Conservation (phyloP, 495 filamentous ascomycete species). For the Darksidea phi region DNA sequence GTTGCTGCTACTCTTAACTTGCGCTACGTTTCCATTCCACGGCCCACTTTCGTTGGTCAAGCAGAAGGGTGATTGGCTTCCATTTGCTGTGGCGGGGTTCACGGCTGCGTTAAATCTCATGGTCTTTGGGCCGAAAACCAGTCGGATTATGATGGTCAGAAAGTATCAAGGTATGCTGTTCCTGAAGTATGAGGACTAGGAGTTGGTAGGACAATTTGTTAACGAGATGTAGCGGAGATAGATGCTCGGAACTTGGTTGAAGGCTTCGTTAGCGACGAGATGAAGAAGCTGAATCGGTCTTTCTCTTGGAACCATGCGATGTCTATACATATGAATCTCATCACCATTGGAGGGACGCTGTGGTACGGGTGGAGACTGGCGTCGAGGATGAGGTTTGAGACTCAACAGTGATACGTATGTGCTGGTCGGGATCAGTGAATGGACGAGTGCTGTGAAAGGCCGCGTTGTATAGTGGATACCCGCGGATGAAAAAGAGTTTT, state of each 20-base stretch:
- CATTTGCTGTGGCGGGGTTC: slow-evolving; percentile 45
- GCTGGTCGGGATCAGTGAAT: no score
- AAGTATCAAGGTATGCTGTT: slow-evolving; percentile 44
- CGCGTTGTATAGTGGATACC: no score
- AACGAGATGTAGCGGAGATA: not conserved
- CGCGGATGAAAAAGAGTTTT: no score
- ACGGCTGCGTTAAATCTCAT: slow-evolving; percentile 51
- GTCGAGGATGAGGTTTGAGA: slow-evolving; percentile 25
- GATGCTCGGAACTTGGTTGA: not conserved
- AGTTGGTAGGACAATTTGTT: not conserved
- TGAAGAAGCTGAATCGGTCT: slow-evolving; percentile 44
- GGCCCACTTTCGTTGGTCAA: slow-evolving; percentile 44
- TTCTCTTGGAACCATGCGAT: slow-evolving; percentile 56
- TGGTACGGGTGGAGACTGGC: slow-evolving; percentile 54
- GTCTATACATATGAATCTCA: slow-evolving; percentile 56
- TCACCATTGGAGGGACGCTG: slow-evolving; percentile 51
- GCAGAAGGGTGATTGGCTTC: slow-evolving; percentile 41
- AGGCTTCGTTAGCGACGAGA: slow-evolving; percentile 37
- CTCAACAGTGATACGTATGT: no score
- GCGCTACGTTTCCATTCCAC: slow-evolving; percentile 49
- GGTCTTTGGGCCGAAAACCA: slow-evolving; percentile 47
- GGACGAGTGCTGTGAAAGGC: no score
- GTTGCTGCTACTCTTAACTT: slow-evolving; percentile 29
- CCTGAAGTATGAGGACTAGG: not conserved
- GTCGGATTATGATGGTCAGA: slow-evolving; percentile 47